Base-by-base conservation (phyloP, 2,329 filamentous ascomycete genomes). In the Colletotrichum truncatum region DNA sequence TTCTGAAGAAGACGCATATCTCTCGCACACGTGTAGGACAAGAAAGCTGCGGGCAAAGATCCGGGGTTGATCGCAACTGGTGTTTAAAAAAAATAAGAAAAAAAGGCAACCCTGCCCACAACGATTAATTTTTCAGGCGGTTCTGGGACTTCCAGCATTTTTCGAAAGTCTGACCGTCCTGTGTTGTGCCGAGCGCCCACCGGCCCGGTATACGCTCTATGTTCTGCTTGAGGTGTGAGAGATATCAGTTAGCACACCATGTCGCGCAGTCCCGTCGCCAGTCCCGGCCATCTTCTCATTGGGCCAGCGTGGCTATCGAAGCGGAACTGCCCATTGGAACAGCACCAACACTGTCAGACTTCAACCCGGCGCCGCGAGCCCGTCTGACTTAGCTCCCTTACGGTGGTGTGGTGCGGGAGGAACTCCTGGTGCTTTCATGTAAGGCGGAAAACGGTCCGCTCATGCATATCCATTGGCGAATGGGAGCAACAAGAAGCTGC, bases 381-480 rank as follows among this genome's bases (percentile, higher is more conserved):
- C 60, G 45, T 59, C 55, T 64, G 60, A 59, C 60, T 45, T 54
- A 46, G 32, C 48, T 53, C 30, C 36, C 46, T 56, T 18, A 34
- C 14, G 28, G 28, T 23, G 43, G 43, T 56, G 54, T 41, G 61
- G 39, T 48, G 41, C 61, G 55, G 56, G 63, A 64, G 45, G 51
- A 63, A 66, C 49, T 66, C 58, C 58, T 66, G 49, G 63, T 64
- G 62, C 57, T 53, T 56, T 61, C 48, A 63, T 66, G 59, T 66
- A 66, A 52, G 59, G 64, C 64, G 64, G 64, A 66, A 64, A 66
- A 64, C 59, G 64, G 64, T 64, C 64, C 64, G 59, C 64, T 56
- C 64, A 57, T 66, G 64, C 64, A 66, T 39, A 38, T 25, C 28
- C 36, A 64, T 66, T 66, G 64, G 45, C 49, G 51, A 64, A 57